Evolutionary conservation across 306 rosid genomes (phyloP).

Genomic region (Vicia sativa): DNA sequence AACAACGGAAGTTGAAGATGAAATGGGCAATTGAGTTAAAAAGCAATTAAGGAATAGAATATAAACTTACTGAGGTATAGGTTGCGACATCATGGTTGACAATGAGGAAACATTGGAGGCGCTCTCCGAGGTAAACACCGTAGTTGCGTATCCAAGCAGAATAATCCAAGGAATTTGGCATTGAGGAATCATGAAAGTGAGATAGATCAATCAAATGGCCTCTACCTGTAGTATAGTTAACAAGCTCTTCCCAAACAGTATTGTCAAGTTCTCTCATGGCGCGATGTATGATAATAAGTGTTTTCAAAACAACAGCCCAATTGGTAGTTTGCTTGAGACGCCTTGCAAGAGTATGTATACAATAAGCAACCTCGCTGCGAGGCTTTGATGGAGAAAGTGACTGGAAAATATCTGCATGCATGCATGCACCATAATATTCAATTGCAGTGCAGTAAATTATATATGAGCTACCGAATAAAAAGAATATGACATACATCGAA

Average conservation of each 20-base stretch:
- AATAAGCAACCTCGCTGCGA: slow-evolving; percentile 75
- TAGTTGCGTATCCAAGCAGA: slow-evolving; percentile 77
- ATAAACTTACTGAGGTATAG: slow-evolving; percentile 59
- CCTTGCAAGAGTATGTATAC: slow-evolving; percentile 67
- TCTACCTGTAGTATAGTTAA: slow-evolving; percentile 55
- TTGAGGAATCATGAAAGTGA: slow-evolving; percentile 61
- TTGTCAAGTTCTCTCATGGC: slow-evolving; percentile 91
- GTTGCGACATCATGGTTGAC: slow-evolving; percentile 68
- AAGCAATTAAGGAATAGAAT: neutral
- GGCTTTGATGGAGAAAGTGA: slow-evolving; percentile 81
- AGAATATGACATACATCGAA: slow-evolving; percentile 57
- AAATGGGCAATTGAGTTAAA: neutral
- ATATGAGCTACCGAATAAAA: neutral
- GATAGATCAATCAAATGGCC: slow-evolving; percentile 72
- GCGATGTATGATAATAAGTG: slow-evolving; percentile 74
- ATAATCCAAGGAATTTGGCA: slow-evolving; percentile 70
- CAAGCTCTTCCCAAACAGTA: slow-evolving; percentile 71
- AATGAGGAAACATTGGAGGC: slow-evolving; percentile 66
- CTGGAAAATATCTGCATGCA: slow-evolving; percentile 67
- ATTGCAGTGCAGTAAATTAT: no score
- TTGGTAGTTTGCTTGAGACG: slow-evolving; percentile 65
- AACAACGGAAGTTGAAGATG: neutral
- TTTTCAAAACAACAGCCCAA: slow-evolving; percentile 84
- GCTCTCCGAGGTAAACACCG: slow-evolving; percentile 77
- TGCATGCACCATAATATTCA: neutral